A percentile compares a stretch with the other conserved stretches of the same genome.
Conservation (phyloP, 805 yeast species). For the Citeromyces matritensis region DNA sequence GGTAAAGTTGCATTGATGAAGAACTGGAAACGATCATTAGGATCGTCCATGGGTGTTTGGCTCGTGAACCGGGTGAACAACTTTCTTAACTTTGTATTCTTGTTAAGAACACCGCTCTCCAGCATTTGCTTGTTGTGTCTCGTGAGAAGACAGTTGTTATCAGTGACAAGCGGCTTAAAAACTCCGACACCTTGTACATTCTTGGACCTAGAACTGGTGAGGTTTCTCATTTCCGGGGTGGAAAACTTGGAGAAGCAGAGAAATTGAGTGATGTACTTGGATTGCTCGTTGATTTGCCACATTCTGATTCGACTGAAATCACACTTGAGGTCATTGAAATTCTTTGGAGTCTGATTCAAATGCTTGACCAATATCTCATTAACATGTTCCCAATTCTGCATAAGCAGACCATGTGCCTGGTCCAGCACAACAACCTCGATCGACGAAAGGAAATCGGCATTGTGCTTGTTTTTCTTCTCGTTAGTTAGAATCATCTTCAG, state of each 20-base stretch:
- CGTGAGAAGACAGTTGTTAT: constrained; percentile 39
- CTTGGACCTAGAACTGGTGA: constrained; percentile 28
- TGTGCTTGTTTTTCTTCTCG: constrained; percentile 11
- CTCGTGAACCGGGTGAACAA: constrained; percentile 59
- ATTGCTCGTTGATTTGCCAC: constrained; percentile 85
- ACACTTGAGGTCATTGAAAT: constrained; percentile 42
- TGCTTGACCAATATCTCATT: constrained; percentile 47
- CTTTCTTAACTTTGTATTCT: constrained; percentile 38
- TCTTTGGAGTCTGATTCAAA: constrained; percentile 63
- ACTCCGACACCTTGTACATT: constrained; percentile 50
- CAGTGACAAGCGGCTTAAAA: constrained; percentile 29
- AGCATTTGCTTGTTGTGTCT: constrained; percentile 31
- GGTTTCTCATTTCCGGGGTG: constrained; percentile 70
- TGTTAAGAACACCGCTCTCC: constrained; percentile 14
- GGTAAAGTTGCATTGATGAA: constrained; percentile 68
- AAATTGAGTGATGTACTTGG: constrained; percentile 59
- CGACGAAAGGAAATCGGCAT: constrained; percentile 72
- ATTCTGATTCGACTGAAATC: constrained; percentile 86
- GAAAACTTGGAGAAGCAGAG: constrained; percentile 59
- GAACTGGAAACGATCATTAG: constrained; percentile 70
- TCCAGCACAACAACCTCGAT: constrained; percentile 75
- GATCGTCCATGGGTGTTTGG: constrained; percentile 43
- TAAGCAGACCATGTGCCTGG: constrained; percentile 71
- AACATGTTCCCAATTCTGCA: constrained; percentile 90
- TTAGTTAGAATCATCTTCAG: constrained; percentile 66